Percentiles rank a stretch among this genome's conserved stretches.
These are phyloP conservation scores for Rubia yunnanensis DNA, from an alignment of 257 asterid genomes.

Conservation along the genomic window DNA sequence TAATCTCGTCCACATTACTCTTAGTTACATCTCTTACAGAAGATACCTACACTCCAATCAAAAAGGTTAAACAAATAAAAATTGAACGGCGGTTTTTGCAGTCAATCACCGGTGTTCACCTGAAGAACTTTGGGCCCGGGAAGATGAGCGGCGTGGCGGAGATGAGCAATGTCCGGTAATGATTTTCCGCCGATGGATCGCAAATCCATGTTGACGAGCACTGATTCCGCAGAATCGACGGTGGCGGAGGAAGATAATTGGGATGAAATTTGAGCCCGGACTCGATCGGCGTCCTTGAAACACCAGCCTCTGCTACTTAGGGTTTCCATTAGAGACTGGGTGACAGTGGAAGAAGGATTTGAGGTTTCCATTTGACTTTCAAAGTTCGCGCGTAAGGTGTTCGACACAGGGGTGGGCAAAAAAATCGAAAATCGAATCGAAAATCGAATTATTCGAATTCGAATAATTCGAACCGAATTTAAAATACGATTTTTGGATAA, in stretches of 20 bases:
- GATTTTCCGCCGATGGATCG: conserved; percentile 68
- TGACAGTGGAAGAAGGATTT: conserved; percentile 9
- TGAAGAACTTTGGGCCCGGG: conserved; percentile 68
- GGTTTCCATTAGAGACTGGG: conserved; percentile 28
- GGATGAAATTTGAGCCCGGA: conserved; percentile 31
- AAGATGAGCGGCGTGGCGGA: conserved; percentile 45
- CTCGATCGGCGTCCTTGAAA: conserved; percentile 34
- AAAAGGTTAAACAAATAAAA: neutral
- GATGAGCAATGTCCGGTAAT: conserved; percentile 51
- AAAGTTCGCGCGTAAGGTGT: conserved; percentile 18
- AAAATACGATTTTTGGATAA: too few species aligned
- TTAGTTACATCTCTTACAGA: conserved; percentile 56
- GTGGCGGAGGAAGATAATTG: conserved; percentile 29
- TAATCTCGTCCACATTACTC: conserved; percentile 43
- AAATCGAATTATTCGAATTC: too few species aligned
- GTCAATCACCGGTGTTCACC: conserved; percentile 21
- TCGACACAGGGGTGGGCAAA: too few species aligned
- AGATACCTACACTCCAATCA: conserved; percentile 29
- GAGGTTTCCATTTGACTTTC: conserved; percentile 36
- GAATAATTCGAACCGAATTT: too few species aligned
- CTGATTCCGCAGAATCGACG: conserved; percentile 54
- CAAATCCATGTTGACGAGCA: conserved; percentile 56
- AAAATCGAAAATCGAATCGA: too few species aligned
- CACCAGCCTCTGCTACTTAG: conserved; percentile 69
- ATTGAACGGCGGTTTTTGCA: too few species aligned